phyloP scores from a whole-genome alignment of 768 basidiomycete species.

The Termitomyces sp. region DNA sequence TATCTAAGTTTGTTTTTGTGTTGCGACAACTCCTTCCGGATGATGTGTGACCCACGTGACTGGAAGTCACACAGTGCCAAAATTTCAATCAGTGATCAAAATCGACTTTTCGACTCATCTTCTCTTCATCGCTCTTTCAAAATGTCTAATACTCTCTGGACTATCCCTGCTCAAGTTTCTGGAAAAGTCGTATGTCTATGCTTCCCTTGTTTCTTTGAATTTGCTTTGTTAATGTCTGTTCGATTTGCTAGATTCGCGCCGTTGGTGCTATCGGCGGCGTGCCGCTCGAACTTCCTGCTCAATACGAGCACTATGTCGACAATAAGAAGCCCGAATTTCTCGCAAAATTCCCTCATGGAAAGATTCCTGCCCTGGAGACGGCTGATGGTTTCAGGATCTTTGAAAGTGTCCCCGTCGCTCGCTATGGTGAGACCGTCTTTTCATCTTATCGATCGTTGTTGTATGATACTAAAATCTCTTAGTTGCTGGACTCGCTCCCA shows the following conservation, averaged over 20 bases:
- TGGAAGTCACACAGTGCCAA: neutral
- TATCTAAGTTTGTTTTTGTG: no score
- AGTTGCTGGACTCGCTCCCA: constrained; percentile 78
- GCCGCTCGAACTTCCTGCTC: constrained; percentile 45
- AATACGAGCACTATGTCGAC: constrained; percentile 55
- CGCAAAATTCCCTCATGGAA: constrained; percentile 73
- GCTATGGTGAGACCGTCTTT: constrained; percentile 65
- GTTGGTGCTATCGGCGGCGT: constrained; percentile 57
- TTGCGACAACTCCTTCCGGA: neutral
- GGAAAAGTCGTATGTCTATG: constrained; percentile 43
- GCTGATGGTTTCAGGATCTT: constrained; percentile 73
- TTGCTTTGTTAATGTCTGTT: constrained; percentile 2
- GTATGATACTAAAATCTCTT: constrained; percentile 1
- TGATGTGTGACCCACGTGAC: neutral
- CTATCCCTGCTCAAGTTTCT: constrained; percentile 31
- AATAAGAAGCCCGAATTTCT: constrained; percentile 70
- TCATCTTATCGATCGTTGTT: constrained; percentile 26
- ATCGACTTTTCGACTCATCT: constrained; percentile 11
- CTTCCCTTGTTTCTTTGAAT: neutral
- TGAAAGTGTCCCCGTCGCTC: constrained; percentile 78
- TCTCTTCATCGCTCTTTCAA: constrained; percentile 23
- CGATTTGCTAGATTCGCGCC: constrained; percentile 37
- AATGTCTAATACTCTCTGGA: constrained; percentile 60
- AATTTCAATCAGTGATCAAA: neutral
- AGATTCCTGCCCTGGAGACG: constrained; percentile 80